Evolutionary conservation across 2,329 filamentous ascomycete genomes (phyloP).

Genomic region (Talaromyces sp.): DNA sequence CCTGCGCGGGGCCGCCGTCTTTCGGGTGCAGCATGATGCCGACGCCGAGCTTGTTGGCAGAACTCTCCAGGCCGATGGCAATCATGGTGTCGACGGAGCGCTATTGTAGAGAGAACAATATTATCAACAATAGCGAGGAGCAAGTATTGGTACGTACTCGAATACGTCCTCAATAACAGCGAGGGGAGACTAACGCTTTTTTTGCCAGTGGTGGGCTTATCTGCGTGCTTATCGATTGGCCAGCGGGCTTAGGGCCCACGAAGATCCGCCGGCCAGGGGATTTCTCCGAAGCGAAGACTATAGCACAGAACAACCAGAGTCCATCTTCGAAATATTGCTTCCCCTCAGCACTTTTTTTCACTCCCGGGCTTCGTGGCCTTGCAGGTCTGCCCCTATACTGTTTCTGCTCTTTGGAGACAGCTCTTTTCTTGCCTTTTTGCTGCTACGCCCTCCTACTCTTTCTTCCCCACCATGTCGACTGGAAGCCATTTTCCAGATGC

Average conservation of each 20-base stretch:
- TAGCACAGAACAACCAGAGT: constrained; percentile 14
- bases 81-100: constrained; percentile 44
- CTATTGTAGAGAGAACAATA: neutral
- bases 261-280: constrained; percentile 10
- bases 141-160: neutral
- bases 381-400: neutral
- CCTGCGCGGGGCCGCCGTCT: constrained; percentile 51
- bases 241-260: constrained; percentile 3
- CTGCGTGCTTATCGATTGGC: constrained; percentile 24
- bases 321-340: neutral
- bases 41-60: constrained; percentile 94
- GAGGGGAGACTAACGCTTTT: neutral
- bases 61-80: constrained; percentile 77
- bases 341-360: constrained; percentile 5
- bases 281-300: constrained; percentile 17
- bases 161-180: neutral
- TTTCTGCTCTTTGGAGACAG: neutral
- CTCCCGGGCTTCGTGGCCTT: neutral
- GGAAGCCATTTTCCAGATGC: constrained; percentile 28
- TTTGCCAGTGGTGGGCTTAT: neutral
- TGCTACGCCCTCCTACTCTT: constrained; percentile 3
- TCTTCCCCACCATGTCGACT: constrained; percentile 27
- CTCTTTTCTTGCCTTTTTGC: constrained; percentile 9
- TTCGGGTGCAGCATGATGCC: constrained; percentile 76
- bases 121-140: neutral